Evolutionary conservation across 208 protist genomes (phyloP).

Genomic region (Acanthamoeba lenticulata): DNA sequence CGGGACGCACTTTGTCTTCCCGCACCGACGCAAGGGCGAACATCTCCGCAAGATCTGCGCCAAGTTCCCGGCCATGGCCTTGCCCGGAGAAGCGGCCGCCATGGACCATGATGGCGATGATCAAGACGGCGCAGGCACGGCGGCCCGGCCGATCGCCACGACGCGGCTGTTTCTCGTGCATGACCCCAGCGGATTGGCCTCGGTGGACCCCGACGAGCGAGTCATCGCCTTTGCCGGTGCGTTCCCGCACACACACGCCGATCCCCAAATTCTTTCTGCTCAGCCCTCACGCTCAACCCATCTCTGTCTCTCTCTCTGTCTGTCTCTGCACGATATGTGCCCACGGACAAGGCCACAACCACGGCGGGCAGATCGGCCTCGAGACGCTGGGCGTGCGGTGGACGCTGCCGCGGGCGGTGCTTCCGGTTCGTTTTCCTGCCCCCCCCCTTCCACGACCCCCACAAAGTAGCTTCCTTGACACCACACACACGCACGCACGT

Average conservation of each 20-base stretch:
- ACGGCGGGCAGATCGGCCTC: constrained; percentile 43
- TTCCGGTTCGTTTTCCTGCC: background rate
- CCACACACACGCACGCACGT: background rate
- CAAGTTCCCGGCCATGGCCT: background rate
- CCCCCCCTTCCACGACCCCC: background rate
- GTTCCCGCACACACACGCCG: background rate
- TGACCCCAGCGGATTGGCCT: background rate
- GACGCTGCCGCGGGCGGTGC: background rate
- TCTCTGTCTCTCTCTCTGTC: background rate
- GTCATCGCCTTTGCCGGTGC: constrained; percentile 51
- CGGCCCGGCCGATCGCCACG: background rate
- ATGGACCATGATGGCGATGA: background rate
- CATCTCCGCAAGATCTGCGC: constrained; percentile 19
- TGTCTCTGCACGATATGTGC: background rate
- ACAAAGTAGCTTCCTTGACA: too few species aligned
- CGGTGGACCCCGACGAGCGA: background rate
- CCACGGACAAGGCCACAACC: background rate
- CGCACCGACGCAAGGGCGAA: background rate
- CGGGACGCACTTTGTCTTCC: constrained; percentile 5
- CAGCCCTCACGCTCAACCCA: background rate
- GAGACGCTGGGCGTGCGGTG: constrained; percentile 8
- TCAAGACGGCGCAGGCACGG: background rate
- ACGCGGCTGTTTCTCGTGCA: constrained; percentile 29
- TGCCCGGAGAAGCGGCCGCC: background rate
- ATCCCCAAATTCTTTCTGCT: background rate